Percentiles rank a stretch among this genome's conserved stretches.
Conservation (phyloP, 169 alveolate species). For the Sarcocystis neurona region DNA sequence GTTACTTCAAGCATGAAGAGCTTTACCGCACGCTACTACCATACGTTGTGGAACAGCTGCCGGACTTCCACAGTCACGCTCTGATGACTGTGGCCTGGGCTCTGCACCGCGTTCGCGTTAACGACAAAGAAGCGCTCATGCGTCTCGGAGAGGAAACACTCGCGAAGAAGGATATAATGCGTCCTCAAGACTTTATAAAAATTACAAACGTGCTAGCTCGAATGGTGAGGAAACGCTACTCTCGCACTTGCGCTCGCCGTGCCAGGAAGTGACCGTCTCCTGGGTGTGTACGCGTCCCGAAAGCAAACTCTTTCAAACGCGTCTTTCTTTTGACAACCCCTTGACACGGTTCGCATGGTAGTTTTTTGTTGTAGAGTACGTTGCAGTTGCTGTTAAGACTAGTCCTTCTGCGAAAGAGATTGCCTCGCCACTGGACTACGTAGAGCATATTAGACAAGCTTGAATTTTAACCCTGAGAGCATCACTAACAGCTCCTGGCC, state of each 20-base stretch:
- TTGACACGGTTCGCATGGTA: no score
- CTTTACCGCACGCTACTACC: slow-evolving; percentile 72
- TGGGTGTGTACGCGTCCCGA: no score
- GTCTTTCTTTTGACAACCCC: no score
- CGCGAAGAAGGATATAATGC: slow-evolving; percentile 22
- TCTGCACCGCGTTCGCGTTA: slow-evolving; percentile 71
- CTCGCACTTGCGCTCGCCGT: no score
- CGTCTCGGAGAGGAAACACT: slow-evolving; percentile 50
- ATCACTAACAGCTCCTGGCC: no score
- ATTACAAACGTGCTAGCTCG: slow-evolving; percentile 24
- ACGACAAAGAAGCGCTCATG: slow-evolving; percentile 45
- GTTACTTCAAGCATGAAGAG: slow-evolving; percentile 70
- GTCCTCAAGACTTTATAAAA: slow-evolving; percentile 46
- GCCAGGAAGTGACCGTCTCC: no score
- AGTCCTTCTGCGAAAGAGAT: no score
- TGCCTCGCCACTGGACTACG: no score
- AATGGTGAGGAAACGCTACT: neutral
- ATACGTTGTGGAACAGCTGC: slow-evolving; percentile 68
- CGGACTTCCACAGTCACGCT: slow-evolving; percentile 75
- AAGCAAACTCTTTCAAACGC: no score
- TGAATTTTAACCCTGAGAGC: neutral
- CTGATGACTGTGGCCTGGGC: slow-evolving; percentile 85
- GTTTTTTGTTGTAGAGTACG: no score
- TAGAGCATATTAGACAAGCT: no score
- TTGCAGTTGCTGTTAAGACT: no score